Evolutionary conservation across 2,329 filamentous ascomycete genomes (phyloP).

Genomic region (Trichophyton verrucosum): DNA sequence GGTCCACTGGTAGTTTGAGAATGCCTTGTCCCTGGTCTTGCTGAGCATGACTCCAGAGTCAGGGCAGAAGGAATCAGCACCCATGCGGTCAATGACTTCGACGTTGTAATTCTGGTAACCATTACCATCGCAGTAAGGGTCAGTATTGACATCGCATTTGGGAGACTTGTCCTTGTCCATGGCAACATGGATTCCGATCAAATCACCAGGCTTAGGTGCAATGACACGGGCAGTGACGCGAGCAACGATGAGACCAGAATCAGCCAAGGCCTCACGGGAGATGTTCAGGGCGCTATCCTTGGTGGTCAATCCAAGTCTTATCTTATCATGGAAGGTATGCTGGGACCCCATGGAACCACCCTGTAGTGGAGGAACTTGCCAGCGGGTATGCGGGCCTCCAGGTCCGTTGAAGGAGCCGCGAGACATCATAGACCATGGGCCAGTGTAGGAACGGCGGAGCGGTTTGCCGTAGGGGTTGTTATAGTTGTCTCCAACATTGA

Average conservation of each 20-base stretch:
- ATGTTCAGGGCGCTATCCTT: conserved; percentile 7
- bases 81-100: conserved; percentile 15
- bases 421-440: conserved; percentile 15
- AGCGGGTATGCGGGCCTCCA: conserved; percentile 13
- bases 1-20: conserved; percentile 12
- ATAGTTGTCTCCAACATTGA: conserved; percentile 14
- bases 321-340: conserved; percentile 13
- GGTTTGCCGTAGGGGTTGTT: conserved; percentile 13
- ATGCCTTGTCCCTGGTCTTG: conserved; percentile 8
- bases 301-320: conserved; percentile 8
- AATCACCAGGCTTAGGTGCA: conserved; percentile 5
- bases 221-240: conserved; percentile 12
- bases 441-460: conserved; percentile 10
- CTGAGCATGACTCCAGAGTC: conserved; percentile 15
- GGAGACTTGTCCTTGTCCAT: conserved; percentile 12
- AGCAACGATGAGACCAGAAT: conserved; percentile 10
- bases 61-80: conserved; percentile 13
- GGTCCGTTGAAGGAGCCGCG: conserved; percentile 14
- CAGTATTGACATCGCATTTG: conserved; percentile 8
- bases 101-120: conserved; percentile 13
- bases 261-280: conserved; percentile 12
- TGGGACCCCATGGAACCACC: conserved; percentile 13
- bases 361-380: conserved; percentile 11
- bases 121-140: conserved; percentile 12
- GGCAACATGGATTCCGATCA: conserved; percentile 12